These are phyloP conservation scores for Pichia sp. DNA, from an alignment of 1,139 yeast genomes.

Conservation along the genomic window DNA sequence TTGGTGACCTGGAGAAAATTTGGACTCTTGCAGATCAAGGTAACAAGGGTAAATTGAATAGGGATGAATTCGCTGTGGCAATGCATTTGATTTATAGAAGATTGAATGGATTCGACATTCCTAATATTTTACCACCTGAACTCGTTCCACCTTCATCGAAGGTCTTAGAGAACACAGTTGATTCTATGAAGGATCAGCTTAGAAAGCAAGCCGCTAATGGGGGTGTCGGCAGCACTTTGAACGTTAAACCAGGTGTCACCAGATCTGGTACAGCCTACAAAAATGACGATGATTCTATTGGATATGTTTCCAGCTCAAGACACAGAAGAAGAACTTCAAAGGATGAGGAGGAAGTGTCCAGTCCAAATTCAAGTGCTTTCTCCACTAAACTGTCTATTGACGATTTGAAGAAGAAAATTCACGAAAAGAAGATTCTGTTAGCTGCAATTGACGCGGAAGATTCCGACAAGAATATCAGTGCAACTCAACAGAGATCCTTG, in stretches of 20 bases:
- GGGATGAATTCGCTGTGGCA: slow-evolving; percentile 75
- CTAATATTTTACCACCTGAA: slow-evolving; percentile 65
- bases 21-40: slow-evolving; percentile 79
- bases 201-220: slow-evolving; percentile 25
- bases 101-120: slow-evolving; percentile 67
- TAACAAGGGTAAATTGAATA: slow-evolving; percentile 65
- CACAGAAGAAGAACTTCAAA: slow-evolving; percentile 34
- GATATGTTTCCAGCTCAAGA: slow-evolving; percentile 62
- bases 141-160: slow-evolving; percentile 76
- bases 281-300: slow-evolving; percentile 56
- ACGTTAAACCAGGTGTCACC: slow-evolving; percentile 12
- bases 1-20: slow-evolving; percentile 79
- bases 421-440: slow-evolving; percentile 62
- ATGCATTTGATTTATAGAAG: slow-evolving; percentile 77
- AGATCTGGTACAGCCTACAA: slow-evolving; percentile 59
- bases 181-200: slow-evolving; percentile 43
- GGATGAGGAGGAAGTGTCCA: slow-evolving; percentile 1
- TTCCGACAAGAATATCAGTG: slow-evolving; percentile 34
- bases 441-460: slow-evolving; percentile 67
- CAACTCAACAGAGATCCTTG: slow-evolving; percentile 24
- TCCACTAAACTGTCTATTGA: slow-evolving; percentile 29
- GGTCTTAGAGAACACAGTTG: slow-evolving; percentile 41
- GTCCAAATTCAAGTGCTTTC: slow-evolving; percentile 15
- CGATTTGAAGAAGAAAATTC: slow-evolving; percentile 54
- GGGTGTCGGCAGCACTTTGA: slow-evolving; percentile 13